These are phyloP conservation scores for Agaricus bisporus DNA, from an alignment of 768 basidiomycete genomes.

Conservation along the genomic window DNA sequence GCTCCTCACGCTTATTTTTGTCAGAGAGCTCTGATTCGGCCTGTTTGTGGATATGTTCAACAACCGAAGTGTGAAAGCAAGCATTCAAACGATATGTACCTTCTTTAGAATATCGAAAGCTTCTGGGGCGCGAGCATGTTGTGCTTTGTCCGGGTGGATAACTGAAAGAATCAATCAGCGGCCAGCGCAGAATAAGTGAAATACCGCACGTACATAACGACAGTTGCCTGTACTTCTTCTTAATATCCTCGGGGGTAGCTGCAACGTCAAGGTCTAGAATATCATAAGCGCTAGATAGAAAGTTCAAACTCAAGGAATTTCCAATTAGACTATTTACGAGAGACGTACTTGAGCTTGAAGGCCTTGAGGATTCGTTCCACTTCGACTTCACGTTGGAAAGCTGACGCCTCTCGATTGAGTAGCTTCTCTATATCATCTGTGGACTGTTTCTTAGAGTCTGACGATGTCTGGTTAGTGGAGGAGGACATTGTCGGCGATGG, in stretches of 20 bases:
- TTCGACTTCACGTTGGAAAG: slow-evolving; percentile 82
- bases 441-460: slow-evolving; percentile 12
- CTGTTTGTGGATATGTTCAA: slow-evolving; percentile 27
- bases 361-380: slow-evolving; percentile 89
- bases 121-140: slow-evolving; percentile 82
- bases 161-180: slow-evolving; percentile 38
- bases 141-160: slow-evolving; percentile 97
- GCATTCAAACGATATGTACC: slow-evolving; percentile 31
- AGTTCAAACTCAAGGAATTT: background rate
- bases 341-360: slow-evolving; percentile 89
- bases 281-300: slow-evolving; percentile 75
- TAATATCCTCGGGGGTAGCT: slow-evolving; percentile 76
- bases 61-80: no score
- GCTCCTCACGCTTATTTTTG: slow-evolving; percentile 69
- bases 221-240: slow-evolving; percentile 81
- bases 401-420: slow-evolving; percentile 73
- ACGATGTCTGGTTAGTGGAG: background rate
- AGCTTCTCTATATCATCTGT: slow-evolving; percentile 74
- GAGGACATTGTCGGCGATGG: slow-evolving; percentile 1
- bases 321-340: background rate
- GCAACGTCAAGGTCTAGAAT: slow-evolving; percentile 74
- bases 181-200: background rate
- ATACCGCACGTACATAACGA: slow-evolving; percentile 62
- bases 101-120: slow-evolving; percentile 94
- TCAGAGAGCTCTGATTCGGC: slow-evolving; percentile 83